A percentile compares a stretch with the other conserved stretches of the same genome.
Evolutionary conservation across 75 land plant species (phyloP).

Genomic region (Cunninghamia lanceolata): DNA sequence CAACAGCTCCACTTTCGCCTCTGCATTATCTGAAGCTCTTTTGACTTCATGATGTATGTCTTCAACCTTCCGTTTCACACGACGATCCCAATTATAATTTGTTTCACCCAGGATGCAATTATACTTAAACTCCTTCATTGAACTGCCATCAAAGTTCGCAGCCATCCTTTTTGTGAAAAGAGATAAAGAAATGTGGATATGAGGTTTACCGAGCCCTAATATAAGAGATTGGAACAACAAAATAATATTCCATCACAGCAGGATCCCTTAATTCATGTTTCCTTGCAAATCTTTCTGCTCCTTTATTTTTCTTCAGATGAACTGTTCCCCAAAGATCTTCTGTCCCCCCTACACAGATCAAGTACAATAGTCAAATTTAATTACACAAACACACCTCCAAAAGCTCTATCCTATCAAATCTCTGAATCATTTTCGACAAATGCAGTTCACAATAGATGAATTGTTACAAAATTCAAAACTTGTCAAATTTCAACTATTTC

Average conservation of each 20-base stretch:
- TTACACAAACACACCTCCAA: neutral
- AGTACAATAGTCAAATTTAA: neutral
- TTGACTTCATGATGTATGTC: neutral
- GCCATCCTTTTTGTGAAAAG: neutral
- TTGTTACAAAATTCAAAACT: neutral
- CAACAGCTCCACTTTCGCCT: conserved; percentile 21
- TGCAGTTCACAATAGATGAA: neutral
- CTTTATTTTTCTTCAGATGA: neutral
- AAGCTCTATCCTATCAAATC: neutral
- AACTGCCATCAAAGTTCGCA: neutral
- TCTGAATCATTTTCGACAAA: neutral
- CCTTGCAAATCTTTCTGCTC: neutral
- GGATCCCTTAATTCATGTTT: neutral
- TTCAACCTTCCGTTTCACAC: conserved; percentile 11
- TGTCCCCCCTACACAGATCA: neutral
- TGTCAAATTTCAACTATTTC: no score
- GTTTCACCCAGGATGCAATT: neutral
- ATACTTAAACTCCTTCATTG: neutral
- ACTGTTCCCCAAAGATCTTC: neutral
- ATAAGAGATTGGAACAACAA: neutral
- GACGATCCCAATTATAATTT: neutral
- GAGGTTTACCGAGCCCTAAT: neutral
- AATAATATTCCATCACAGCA: neutral
- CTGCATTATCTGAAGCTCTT: conserved; percentile 9
- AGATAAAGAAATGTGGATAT: neutral